A percentile compares a stretch with the other conserved stretches of the same genome.
Conservation (phyloP, 306 rosid species). For the Cucurbita maxima region DNA sequence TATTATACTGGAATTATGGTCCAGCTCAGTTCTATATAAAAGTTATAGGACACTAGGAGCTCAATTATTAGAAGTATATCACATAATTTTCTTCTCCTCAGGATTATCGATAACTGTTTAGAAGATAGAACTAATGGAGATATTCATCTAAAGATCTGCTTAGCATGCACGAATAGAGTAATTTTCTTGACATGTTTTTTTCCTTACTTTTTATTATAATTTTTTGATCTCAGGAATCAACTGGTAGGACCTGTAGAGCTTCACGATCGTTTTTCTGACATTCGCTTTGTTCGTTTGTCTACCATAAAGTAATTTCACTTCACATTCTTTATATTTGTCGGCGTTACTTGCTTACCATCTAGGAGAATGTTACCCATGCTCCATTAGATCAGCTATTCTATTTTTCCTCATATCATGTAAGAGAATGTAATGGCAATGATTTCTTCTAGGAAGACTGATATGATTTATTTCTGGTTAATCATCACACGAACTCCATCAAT, state of each 20-base stretch:
- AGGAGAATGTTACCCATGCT: background rate
- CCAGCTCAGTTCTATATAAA: background rate
- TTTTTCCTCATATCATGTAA: background rate
- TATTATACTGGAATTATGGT: too few relatives aligned
- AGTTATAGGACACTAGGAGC: background rate
- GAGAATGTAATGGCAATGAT: background rate
- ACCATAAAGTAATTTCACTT: conserved; percentile 45
- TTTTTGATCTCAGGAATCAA: conserved; percentile 32
- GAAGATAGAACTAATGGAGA: too few relatives aligned
- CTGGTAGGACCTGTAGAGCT: conserved; percentile 42
- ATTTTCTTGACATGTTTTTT: background rate
- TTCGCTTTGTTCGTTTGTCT: conserved; percentile 66
- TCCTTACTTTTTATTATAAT: background rate
- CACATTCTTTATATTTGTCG: background rate
- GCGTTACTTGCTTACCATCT: background rate
- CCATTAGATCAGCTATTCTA: background rate
- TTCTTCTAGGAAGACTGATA: background rate
- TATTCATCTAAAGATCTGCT: too few relatives aligned
- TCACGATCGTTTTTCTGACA: conserved; percentile 47
- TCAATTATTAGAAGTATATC: background rate
- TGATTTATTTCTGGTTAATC: background rate
- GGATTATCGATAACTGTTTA: too few relatives aligned
- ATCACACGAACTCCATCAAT: background rate
- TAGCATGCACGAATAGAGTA: too few relatives aligned
- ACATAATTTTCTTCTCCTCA: too few relatives aligned